These are phyloP conservation scores for Sanguinoderma infundibulare DNA, from an alignment of 1,284 basidiomycete genomes.

Conservation along the genomic window DNA sequence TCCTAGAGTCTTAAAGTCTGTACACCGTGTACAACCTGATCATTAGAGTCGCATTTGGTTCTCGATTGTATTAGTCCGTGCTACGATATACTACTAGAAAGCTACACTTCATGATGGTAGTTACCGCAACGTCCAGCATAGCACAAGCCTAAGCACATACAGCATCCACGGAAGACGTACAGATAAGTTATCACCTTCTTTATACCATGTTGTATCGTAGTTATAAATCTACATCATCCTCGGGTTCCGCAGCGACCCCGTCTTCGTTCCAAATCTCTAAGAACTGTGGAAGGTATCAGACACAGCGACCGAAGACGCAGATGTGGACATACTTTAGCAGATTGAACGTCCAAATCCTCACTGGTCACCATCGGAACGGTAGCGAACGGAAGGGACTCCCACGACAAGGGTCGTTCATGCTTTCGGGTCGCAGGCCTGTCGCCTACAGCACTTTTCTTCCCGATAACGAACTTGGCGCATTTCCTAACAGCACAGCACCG, in stretches of 20 bases:
- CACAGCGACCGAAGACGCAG: slow-evolving; percentile 7
- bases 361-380: slow-evolving; percentile 57
- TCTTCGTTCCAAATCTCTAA: slow-evolving; percentile 83
- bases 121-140: slow-evolving; percentile 17
- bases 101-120: slow-evolving; percentile 12
- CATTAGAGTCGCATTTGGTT: neutral
- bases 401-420: slow-evolving; percentile 65
- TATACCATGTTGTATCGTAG: slow-evolving; percentile 1
- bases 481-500: slow-evolving; percentile 55
- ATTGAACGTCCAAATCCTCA: slow-evolving; percentile 63
- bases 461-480: slow-evolving; percentile 82
- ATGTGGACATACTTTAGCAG: slow-evolving; percentile 51
- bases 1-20: neutral
- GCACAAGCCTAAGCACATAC: slow-evolving; percentile 7
- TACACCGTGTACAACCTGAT: neutral
- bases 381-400: slow-evolving; percentile 75
- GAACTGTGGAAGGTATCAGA: slow-evolving; percentile 51
- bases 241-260: slow-evolving; percentile 73
- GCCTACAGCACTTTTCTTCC: slow-evolving; percentile 86
- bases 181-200: slow-evolving; percentile 10
- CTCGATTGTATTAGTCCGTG: slow-evolving; percentile 14
- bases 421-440: slow-evolving; percentile 78
- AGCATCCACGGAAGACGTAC: slow-evolving; percentile 5
- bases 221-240: slow-evolving; percentile 43
- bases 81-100: slow-evolving; percentile 12